Base-by-base conservation (phyloP, 345 rosid genomes). In the Ailanthus altissimus region DNA sequence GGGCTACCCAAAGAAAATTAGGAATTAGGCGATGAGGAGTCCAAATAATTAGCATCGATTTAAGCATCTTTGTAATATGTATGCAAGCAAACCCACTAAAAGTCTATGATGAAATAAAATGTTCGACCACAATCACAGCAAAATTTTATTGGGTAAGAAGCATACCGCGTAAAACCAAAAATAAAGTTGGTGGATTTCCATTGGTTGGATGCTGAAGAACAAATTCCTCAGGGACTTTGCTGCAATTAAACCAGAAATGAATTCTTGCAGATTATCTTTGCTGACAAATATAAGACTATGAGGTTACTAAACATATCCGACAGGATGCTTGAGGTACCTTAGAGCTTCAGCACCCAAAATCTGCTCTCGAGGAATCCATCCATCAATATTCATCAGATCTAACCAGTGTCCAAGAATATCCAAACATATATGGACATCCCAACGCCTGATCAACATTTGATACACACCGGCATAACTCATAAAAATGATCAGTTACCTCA, bases 341-440 rank as follows among this genome's bases (percentile, higher is more conserved):
- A 86, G 84, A 73, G 99, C 98, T 89, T 95, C 99, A 81, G 89
- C 88, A 46, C 97, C 99, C 66, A 93, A 78, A 65, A 96, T 96
- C 85, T 93, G 97, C 81, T 95, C 99, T 23, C 97, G 91, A 1
- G 99, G 99, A 83, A 95, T 93, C 99, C 99, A 93, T 70, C 99
- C 98, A 77, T 93, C 98, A 25, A 91, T 81, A 63, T 95, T 95
- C 90, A 95, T 90, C 76, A 95, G 77, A 80, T 95, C 98, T 85
- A 95, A 90, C 99, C 98, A 95, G 81, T 93, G 93, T 67, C 98
- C 97, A 85, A 95, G 58, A 10, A 93, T 93, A 81, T 95, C 99
- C 96, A 93, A 83, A 72, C 88, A 85, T 82, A 96, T 90, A 25
- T 36, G 91, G 15, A 90, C 50, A 84, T 96, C 97, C 97, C 99